phyloP scores from a whole-genome alignment of 2,329 filamentous ascomycete genomes.

The Dactylellina cionopaga region DNA sequence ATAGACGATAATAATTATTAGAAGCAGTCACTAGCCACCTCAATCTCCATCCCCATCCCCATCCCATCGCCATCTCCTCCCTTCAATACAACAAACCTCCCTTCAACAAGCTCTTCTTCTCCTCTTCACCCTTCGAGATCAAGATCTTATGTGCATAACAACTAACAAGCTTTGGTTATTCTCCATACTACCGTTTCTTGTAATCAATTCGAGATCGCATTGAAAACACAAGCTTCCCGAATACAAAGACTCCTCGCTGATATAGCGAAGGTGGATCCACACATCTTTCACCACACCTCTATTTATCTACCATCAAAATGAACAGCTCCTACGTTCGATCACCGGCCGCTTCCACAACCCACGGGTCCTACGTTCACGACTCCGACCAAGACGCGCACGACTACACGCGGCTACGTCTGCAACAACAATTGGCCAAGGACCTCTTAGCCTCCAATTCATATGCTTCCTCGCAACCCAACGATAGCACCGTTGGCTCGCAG shows the following conservation, averaged over 20 bases:
- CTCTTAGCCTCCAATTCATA: conserved; percentile 10
- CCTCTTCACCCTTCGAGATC: too few relatives aligned
- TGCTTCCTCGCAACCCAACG: conserved; percentile 13
- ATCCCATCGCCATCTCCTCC: background rate
- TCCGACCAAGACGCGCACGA: conserved; percentile 51
- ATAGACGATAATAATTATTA: conserved; percentile 11
- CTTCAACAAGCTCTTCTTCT: too few relatives aligned
- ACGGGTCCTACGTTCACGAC: conserved; percentile 47
- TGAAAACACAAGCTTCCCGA: background rate
- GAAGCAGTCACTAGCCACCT: background rate
- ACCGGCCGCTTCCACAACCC: conserved; percentile 29
- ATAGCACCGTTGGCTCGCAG: conserved; percentile 36
- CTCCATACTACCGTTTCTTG: too few relatives aligned
- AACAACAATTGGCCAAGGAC: conserved; percentile 37
- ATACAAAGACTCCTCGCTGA: conserved; percentile 11
- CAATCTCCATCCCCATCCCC: conserved; percentile 6
- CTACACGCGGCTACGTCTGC: conserved; percentile 39
- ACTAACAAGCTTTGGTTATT: conserved; percentile 29
- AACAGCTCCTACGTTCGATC: conserved; percentile 41
- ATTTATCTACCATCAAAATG: conserved; percentile 20
- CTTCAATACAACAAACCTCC: too few relatives aligned
- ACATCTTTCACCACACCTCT: background rate
- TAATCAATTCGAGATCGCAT: conserved; percentile 7
- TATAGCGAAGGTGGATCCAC: conserved; percentile 7
- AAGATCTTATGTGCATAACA: too few relatives aligned